A percentile compares a stretch with the other conserved stretches of the same genome.
phyloP scores from a whole-genome alignment of 306 rosid species.

The Astragalus glycyphyllos region DNA sequence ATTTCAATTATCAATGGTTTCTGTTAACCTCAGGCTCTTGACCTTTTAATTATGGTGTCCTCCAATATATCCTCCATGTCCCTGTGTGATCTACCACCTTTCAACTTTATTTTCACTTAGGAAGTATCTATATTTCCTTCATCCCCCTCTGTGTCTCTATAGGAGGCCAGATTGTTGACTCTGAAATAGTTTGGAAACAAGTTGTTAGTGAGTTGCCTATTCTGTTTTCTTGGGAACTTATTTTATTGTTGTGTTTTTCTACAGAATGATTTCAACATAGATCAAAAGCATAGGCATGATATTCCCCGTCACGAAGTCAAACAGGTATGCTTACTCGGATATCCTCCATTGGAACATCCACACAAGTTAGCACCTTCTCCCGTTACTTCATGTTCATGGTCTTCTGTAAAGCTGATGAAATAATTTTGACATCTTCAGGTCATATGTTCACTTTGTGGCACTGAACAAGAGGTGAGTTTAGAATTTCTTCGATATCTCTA shows the following conservation, averaged over 20 bases:
- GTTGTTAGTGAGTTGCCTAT: background rate
- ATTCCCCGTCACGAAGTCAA: slow-evolving; percentile 77
- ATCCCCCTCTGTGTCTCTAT: background rate
- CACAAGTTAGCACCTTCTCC: background rate
- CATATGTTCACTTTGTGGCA: slow-evolving; percentile 80
- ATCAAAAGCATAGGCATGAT: slow-evolving; percentile 74
- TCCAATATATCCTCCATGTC: background rate
- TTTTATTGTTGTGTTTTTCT: background rate
- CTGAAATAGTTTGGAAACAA: background rate
- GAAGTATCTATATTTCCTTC: background rate
- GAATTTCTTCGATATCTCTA: slow-evolving; percentile 23
- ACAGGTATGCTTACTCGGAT: slow-evolving; percentile 50
- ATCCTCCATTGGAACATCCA: background rate
- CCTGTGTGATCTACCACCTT: background rate
- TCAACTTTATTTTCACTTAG: background rate
- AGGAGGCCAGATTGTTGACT: background rate
- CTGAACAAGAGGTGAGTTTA: slow-evolving; percentile 83
- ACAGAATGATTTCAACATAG: slow-evolving; percentile 71
- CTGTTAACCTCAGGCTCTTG: background rate
- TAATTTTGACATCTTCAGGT: slow-evolving; percentile 56
- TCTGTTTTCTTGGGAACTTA: slow-evolving; percentile 9
- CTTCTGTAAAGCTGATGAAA: slow-evolving; percentile 34
- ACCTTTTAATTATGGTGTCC: background rate
- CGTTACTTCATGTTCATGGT: slow-evolving; percentile 10
- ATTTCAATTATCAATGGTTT: background rate